These are phyloP conservation scores for Lojkania enalia DNA, from an alignment of 2,329 filamentous ascomycete species.

Conservation along the genomic window DNA sequence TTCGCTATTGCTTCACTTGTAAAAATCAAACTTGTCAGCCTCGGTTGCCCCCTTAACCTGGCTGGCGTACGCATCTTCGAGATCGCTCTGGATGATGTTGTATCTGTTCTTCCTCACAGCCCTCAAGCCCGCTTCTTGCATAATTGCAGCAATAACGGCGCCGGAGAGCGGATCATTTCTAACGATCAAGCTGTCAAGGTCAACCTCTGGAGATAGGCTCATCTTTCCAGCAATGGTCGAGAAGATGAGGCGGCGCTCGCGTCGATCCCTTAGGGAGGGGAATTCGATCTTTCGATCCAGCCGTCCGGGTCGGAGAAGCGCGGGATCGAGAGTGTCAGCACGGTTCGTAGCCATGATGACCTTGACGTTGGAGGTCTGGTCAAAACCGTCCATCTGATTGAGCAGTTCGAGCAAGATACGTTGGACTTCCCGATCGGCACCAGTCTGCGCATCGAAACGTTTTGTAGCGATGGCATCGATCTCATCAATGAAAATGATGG, in stretches of 20 bases:
- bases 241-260: constrained; percentile 96
- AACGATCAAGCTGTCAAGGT: constrained; percentile 93
- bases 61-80: constrained; percentile 95
- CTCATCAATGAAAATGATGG: constrained; percentile 99
- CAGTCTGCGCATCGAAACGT: constrained; percentile 97
- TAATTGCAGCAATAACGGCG: constrained; percentile 96
- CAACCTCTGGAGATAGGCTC: constrained; percentile 94
- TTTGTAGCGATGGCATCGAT: constrained; percentile 99
- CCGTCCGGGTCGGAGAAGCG: constrained; percentile 89
- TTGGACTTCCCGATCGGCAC: constrained; percentile 96
- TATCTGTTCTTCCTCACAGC: constrained; percentile 97
- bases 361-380: constrained; percentile 98
- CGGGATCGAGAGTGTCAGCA: constrained; percentile 94
- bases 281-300: constrained; percentile 99
- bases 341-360: constrained; percentile 99
- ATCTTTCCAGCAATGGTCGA: constrained; percentile 96
- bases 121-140: constrained; percentile 95
- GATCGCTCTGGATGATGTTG: constrained; percentile 96
- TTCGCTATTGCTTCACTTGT: constrained; percentile 41
- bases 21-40: constrained; percentile 76
- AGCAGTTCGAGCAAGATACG: constrained; percentile 96
- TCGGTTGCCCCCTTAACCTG: constrained; percentile 87
- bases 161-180: constrained; percentile 94
- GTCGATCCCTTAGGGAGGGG: constrained; percentile 87
- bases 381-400: constrained; percentile 99